phyloP scores from a whole-genome alignment of 202 grass and related monocot genomes.

The Carex arenaria region DNA sequence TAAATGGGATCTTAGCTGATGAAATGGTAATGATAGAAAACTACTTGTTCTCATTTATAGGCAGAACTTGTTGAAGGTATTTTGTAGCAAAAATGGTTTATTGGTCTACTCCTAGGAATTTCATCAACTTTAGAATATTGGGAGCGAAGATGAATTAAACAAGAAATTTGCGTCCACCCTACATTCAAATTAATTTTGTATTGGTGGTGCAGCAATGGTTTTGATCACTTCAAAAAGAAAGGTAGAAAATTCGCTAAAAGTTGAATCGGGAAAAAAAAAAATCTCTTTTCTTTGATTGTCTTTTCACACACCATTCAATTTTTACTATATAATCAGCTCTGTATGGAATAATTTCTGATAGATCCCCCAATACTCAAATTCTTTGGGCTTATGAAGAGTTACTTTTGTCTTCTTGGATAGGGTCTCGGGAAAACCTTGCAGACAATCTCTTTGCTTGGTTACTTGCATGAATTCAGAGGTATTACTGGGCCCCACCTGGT shows the following conservation, averaged over 20 bases:
- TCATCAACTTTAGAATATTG: background rate
- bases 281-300: background rate
- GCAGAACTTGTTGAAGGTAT: background rate
- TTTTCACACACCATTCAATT: background rate
- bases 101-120: background rate
- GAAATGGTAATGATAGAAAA: slow-evolving; percentile 53
- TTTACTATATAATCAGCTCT: background rate
- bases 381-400: background rate
- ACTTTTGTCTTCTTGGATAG: slow-evolving; percentile 29
- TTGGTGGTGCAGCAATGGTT: background rate
- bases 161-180: background rate
- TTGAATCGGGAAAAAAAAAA: background rate
- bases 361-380: background rate
- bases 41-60: background rate
- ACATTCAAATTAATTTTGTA: background rate
- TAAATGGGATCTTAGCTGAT: slow-evolving; percentile 81
- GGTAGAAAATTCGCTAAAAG: background rate
- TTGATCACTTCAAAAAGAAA: background rate
- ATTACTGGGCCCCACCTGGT: slow-evolving; percentile 77
- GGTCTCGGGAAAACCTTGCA: slow-evolving; percentile 81
- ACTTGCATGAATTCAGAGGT: slow-evolving; percentile 71
- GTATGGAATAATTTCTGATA: background rate
- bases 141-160: background rate
- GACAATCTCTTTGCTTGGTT: slow-evolving; percentile 68
- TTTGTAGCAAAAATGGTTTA: background rate